Conservation (phyloP, 805 yeast genomes). For the Kurtzmaniella cleridarum region DNA sequence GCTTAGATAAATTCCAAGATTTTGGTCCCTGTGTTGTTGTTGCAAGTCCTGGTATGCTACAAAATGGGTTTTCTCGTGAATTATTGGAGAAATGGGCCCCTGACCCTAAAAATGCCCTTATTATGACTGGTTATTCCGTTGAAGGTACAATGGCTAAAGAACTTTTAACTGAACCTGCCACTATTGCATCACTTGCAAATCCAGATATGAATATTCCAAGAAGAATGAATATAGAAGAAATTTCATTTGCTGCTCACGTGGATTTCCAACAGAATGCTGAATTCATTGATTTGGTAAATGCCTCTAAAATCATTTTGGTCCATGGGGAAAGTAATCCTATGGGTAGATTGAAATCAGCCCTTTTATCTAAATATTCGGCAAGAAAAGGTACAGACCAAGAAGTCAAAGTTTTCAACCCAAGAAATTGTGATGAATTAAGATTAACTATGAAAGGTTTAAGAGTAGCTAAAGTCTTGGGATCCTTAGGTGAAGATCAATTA, state of each 20-base stretch:
- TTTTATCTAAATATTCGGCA: conserved; percentile 77
- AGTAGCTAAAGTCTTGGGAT: conserved; percentile 67
- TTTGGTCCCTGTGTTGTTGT: conserved; percentile 93
- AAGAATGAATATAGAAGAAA: conserved; percentile 81
- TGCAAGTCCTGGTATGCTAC: conserved; percentile 98
- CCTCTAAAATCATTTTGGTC: conserved; percentile 80
- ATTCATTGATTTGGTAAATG: conserved; percentile 83
- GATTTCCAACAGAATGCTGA: conserved; percentile 91
- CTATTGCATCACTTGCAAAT: conserved; percentile 78
- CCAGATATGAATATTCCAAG: conserved; percentile 85
- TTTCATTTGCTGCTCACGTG: conserved; percentile 99
- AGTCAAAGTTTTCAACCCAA: conserved; percentile 86
- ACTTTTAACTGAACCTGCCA: conserved; percentile 79
- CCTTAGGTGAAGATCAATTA: conserved; percentile 43
- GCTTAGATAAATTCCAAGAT: conserved; percentile 82
- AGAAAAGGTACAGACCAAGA: conserved; percentile 84
- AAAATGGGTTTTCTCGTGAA: conserved; percentile 90
- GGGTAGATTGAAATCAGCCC: conserved; percentile 94
- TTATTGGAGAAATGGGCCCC: conserved; percentile 96
- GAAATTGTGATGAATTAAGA: conserved; percentile 76
- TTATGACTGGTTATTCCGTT: conserved; percentile 94
- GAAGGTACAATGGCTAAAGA: conserved; percentile 98
- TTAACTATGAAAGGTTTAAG: conserved; percentile 79
- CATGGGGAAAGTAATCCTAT: conserved; percentile 98
- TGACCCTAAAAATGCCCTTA: conserved; percentile 80